A percentile compares a stretch with the other conserved stretches of the same genome.
phyloP scores from a whole-genome alignment of 306 rosid genomes.

The Senna tora region DNA sequence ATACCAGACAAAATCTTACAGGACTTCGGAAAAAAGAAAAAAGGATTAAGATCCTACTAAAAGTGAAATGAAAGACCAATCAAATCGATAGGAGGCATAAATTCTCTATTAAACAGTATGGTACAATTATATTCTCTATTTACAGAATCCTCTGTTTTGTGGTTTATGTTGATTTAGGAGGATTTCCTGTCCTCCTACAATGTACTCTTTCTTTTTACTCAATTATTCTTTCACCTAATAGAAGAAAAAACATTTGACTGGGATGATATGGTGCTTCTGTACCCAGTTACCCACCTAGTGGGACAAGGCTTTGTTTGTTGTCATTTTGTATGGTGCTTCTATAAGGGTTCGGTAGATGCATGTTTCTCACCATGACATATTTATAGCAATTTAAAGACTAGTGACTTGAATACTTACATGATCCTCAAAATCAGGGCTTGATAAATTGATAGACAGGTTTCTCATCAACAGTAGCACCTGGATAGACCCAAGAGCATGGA shows the following conservation, averaged over 20 bases:
- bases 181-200: not conserved
- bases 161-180: not conserved
- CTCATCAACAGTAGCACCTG: constrained; percentile 96
- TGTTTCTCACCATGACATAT: constrained; percentile 10
- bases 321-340: too few relatives aligned
- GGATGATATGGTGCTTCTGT: not conserved
- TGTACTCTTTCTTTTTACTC: not conserved
- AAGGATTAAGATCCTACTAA: too few relatives aligned
- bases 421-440: constrained; percentile 89
- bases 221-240: not conserved
- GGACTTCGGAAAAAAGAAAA: too few relatives aligned
- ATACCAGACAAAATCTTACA: too few relatives aligned
- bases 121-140: not conserved
- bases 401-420: constrained; percentile 65
- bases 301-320: too few relatives aligned
- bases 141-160: not conserved
- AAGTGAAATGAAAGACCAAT: not conserved
- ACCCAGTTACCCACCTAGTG: too few relatives aligned
- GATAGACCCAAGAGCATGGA: constrained; percentile 31
- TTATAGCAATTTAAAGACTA: constrained; percentile 29
- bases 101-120: not conserved
- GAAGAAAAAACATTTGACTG: not conserved
- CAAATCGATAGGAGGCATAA: not conserved
- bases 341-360: not conserved
- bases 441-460: constrained; percentile 84